Base-by-base conservation (phyloP, 225 moss, liverwort and hornwort species). In the Asterella californica region DNA sequence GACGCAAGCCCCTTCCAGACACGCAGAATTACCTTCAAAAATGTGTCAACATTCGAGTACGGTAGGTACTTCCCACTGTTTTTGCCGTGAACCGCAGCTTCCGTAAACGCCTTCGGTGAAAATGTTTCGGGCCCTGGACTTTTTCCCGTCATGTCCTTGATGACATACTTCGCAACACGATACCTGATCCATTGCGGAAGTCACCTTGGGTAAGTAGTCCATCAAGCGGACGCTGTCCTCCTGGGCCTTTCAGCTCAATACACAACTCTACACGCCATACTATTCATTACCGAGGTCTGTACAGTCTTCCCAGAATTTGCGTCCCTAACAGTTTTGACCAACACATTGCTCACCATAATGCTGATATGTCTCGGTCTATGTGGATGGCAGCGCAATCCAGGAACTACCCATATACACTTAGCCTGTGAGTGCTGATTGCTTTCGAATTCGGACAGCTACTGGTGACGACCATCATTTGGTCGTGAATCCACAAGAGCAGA, bases 61-160 rank as follows among this genome's bases (percentile, higher is more conserved):
- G 94, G 94, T 72, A 94, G 90, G 62, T 94, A 96, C 88, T 86
- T 96, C 32, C 85, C 52, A 77, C 92, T 91, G 70, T 55, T 86
- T 80, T 81, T 89, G 76, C 75, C 82, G 6, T 84, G 82, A 24
- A 67, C 53, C 10, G 83, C 80, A 75, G 81, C 74, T 30, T 88
- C 89, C 1, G 87, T 83, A 4, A 92, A 85, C 8, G 83, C 83
- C 59, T 65, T 65, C 7, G 83, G 78, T 34, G 81, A 84, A 6
- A 86, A 68, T 2, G 76, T 62, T 33, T 89, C 91, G 5, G 83
- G 83, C 29, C 88, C 82, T 27, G 84, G 86, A 53, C 86, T 88
- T 53, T 70, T 59, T 38, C 86, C 83, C 1, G 86, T 88, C 71
- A 84, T 66, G 62, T 88, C 88, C 61, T 59, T 83, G 45, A 70